These are phyloP conservation scores for Erodium moschatum DNA, from an alignment of 441 rosid genomes.

Conservation along the genomic window DNA sequence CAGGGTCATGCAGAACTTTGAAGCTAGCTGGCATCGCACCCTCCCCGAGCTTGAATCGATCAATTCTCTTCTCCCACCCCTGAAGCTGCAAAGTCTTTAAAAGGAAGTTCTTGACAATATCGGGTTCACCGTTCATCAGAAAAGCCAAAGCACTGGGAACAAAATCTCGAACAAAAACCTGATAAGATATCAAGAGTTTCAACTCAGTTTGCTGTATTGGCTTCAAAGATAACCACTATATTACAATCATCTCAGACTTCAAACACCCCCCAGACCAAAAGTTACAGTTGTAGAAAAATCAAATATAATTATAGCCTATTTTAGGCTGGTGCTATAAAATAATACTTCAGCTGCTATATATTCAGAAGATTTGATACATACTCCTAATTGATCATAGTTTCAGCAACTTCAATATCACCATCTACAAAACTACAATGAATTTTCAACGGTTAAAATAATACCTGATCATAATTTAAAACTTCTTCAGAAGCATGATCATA, in stretches of 20 bases:
- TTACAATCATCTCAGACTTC: no score
- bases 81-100: constrained; percentile 82
- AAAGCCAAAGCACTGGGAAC: constrained; percentile 83
- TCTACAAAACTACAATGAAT: background rate
- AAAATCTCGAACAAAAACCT: constrained; percentile 92
- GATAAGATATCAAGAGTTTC: background rate
- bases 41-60: constrained; percentile 85
- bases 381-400: background rate
- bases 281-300: background rate
- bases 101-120: constrained; percentile 70
- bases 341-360: background rate
- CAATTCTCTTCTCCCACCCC: constrained; percentile 88
- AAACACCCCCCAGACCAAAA: no score
- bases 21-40: constrained; percentile 97
- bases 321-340: background rate
- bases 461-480: constrained; percentile 86
- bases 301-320: background rate
- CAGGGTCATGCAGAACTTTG: constrained; percentile 79
- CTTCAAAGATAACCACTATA: background rate
- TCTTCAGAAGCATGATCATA: constrained; percentile 56
- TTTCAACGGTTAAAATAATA: constrained; percentile 15
- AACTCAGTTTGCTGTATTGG: background rate
- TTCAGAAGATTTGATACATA: background rate
- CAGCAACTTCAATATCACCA: background rate
- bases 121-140: constrained; percentile 24